Evolutionary conservation across 2,329 filamentous ascomycete species (phyloP).

Genomic region (Fusarium transvaalense): DNA sequence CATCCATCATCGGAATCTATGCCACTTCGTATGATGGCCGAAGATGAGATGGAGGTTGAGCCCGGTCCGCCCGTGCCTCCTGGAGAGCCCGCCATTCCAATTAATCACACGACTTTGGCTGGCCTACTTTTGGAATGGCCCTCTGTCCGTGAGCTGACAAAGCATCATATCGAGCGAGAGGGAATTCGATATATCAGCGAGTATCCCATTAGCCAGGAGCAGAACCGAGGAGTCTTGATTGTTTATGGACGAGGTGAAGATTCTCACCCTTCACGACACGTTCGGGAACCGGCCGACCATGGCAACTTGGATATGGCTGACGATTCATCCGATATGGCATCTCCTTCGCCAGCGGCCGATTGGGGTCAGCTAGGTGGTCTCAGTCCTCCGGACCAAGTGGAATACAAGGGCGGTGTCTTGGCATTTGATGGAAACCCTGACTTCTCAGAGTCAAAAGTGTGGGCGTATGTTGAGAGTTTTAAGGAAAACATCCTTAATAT

Average conservation of each 20-base stretch:
- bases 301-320: slow-evolving; percentile 59
- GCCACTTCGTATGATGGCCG: slow-evolving; percentile 52
- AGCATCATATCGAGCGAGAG: slow-evolving; percentile 60
- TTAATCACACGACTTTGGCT: slow-evolving; percentile 91
- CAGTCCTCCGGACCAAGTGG: slow-evolving; percentile 58
- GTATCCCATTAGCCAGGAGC: slow-evolving; percentile 83
- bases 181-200: slow-evolving; percentile 70
- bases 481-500: slow-evolving; percentile 73
- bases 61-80: slow-evolving; percentile 66
- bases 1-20: slow-evolving; percentile 47
- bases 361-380: slow-evolving; percentile 71
- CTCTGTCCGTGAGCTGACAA: slow-evolving; percentile 74
- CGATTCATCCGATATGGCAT: slow-evolving; percentile 66
- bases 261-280: slow-evolving; percentile 66
- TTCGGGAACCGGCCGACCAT: slow-evolving; percentile 56
- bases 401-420: slow-evolving; percentile 56
- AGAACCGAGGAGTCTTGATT: slow-evolving; percentile 78
- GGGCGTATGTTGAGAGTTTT: slow-evolving; percentile 68
- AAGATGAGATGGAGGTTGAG: slow-evolving; percentile 64
- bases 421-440: slow-evolving; percentile 65
- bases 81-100: slow-evolving; percentile 78
- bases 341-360: slow-evolving; percentile 66
- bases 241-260: slow-evolving; percentile 86
- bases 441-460: slow-evolving; percentile 64
- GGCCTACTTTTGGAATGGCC: slow-evolving; percentile 82